These are phyloP conservation scores for Diplotaxis tenuifolia DNA, from an alignment of 345 rosid species.

Conservation along the genomic window DNA sequence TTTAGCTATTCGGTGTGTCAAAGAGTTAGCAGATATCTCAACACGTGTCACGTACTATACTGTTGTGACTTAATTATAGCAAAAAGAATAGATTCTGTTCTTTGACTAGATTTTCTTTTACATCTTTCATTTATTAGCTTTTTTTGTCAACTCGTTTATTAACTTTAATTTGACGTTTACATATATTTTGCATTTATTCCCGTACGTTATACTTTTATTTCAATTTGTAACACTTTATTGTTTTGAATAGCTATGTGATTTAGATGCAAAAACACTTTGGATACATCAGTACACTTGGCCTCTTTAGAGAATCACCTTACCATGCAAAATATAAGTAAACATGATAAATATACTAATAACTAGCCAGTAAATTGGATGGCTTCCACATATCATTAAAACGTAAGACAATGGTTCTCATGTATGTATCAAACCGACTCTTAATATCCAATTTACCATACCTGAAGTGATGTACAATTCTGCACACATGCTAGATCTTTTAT, in stretches of 20 bases:
- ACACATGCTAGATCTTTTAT: not conserved
- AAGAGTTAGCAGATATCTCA: not conserved
- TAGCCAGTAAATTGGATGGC: not conserved
- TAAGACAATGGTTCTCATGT: not conserved
- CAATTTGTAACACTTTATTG: not conserved
- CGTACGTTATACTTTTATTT: not conserved
- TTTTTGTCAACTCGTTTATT: not conserved
- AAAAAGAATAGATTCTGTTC: constrained; percentile 24
- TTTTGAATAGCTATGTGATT: not conserved
- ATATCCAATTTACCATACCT: not conserved
- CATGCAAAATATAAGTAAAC: not conserved
- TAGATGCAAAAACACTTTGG: not conserved
- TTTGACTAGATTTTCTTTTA: constrained; percentile 22
- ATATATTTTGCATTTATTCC: not conserved
- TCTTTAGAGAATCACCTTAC: not conserved
- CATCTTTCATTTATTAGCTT: too few relatives aligned
- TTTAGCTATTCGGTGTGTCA: not conserved
- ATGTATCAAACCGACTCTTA: not conserved
- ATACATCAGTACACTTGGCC: not conserved
- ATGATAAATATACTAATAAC: not conserved
- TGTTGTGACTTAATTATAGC: not conserved
- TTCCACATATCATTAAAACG: not conserved
- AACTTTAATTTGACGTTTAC: not conserved
- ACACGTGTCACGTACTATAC: constrained; percentile 20
- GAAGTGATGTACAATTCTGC: not conserved